Percentiles rank a stretch among this genome's conserved stretches.
Evolutionary conservation across 768 basidiomycete genomes (phyloP).

Genomic region (Phanerochaete carnosa): DNA sequence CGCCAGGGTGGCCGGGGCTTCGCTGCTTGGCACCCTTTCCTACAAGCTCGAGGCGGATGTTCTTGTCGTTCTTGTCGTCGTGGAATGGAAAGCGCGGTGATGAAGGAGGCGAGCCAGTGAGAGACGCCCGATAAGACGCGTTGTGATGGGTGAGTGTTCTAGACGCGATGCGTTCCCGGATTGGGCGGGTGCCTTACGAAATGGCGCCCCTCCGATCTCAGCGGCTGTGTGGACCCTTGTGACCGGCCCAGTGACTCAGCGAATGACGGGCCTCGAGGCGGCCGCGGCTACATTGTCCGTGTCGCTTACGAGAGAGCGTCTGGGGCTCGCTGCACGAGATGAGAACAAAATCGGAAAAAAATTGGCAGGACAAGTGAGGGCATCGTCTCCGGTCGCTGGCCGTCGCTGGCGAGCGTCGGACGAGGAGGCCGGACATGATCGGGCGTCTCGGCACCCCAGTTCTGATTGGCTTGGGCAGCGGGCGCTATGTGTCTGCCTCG

Average conservation of each 20-base stretch:
- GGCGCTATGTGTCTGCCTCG: not conserved
- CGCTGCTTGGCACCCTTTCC: not conserved
- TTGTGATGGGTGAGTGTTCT: slow-evolving; percentile 1
- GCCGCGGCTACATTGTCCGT: not conserved
- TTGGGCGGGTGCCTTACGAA: slow-evolving; percentile 13
- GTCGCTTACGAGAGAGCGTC: not conserved
- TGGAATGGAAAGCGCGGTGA: slow-evolving; percentile 2
- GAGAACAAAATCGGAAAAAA: not conserved
- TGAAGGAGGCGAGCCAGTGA: slow-evolving; percentile 3
- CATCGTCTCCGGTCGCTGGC: not conserved
- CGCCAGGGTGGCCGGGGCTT: not conserved
- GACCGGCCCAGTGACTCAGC: slow-evolving; percentile 8
- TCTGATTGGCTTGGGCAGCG: slow-evolving; percentile 9
- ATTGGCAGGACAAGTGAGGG: not conserved
- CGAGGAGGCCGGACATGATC: not conserved
- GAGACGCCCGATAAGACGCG: slow-evolving; percentile 10
- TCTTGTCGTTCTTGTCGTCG: not conserved
- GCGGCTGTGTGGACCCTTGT: slow-evolving; percentile 11
- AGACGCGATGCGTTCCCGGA: slow-evolving; percentile 6
- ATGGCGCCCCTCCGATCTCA: slow-evolving; percentile 10
- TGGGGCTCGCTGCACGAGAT: not conserved
- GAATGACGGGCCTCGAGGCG: slow-evolving; percentile 9
- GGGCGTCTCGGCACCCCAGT: slow-evolving; percentile 11
- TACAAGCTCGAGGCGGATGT: not conserved
- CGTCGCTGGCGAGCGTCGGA: slow-evolving; percentile 2